Base-by-base conservation (phyloP, 225 moss, liverwort and hornwort species). In the Straminergon stramineum region DNA sequence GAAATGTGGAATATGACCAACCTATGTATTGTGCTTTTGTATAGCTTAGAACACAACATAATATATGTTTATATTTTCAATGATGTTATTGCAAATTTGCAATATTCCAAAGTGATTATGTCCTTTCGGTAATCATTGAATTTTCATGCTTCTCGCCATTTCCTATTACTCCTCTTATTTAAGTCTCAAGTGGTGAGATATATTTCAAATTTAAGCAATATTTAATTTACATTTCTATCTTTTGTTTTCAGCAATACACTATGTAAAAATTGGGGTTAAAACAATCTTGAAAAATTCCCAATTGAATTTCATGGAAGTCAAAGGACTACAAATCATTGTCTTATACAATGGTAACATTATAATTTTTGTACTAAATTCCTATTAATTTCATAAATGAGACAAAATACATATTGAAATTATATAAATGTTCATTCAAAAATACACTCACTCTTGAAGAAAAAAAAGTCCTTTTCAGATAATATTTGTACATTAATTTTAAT, bases 241-340 rank as follows among this genome's bases (percentile, higher is more conserved):
- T 52, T 3, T 32, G 13, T 13, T 52, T 75, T 11, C 7, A 52
- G 1, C 5, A 8, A 21, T 52, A 11, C 0, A 20, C 13, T 31
- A 20, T 0, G 0, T 10, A 15, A 27, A n/a, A 57, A 26, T 27
- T 57, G 7, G 5, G 6, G 1, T 16, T 4, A 7, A 79, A 57
- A n/a, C 24, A 79, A 57, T 15, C 56, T 7, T 56, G 11, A 55
- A 24, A 79, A 8, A 8, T 35, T 27, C 10, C 11, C 17, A n/a
- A 79, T 57, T 57, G 17, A 57, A 57, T n/a, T 79, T 79, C 0
- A n/a, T 37, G 0, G 3, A 17, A n/a, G 11, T n/a, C 4, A 17
- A 34, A 34, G 17, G 17, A 56, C 11, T 24, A 24, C 53, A 55
- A 56, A 79, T 56, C 4, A 79, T 56, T 24, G 20, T 56, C 23